Evolutionary conservation across 306 rosid genomes (phyloP).

Genomic region (Quercus rubra): DNA sequence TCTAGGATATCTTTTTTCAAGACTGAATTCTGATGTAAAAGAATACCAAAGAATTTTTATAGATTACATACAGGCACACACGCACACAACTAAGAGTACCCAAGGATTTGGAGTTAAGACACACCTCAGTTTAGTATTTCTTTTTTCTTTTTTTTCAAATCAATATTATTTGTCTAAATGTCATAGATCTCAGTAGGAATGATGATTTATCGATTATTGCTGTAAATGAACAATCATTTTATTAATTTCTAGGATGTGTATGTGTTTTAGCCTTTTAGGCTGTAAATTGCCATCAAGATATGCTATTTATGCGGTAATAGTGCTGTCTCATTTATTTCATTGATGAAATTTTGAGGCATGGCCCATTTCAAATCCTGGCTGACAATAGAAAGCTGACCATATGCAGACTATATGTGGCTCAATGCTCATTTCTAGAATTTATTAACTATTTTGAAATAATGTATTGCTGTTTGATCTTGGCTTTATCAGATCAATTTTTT

Average conservation of each 20-base stretch:
- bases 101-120: no score
- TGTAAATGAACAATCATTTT: not conserved
- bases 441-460: not conserved
- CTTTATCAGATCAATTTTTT: not conserved
- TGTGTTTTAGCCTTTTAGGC: not conserved
- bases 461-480: not conserved
- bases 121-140: not conserved
- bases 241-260: not conserved
- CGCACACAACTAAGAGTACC: no score
- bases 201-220: not conserved
- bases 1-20: not conserved
- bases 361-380: not conserved
- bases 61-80: not conserved
- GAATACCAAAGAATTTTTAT: not conserved
- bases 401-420: not conserved
- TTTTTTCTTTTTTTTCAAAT: not conserved
- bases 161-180: not conserved
- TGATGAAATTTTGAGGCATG: not conserved
- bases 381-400: not conserved
- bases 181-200: not conserved
- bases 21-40: not conserved
- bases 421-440: not conserved
- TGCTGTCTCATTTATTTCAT: not conserved
- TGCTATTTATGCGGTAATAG: not conserved
- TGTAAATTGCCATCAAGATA: not conserved